phyloP scores from a whole-genome alignment of 2,329 filamentous ascomycete species.

The Ramichloridium luteum region DNA sequence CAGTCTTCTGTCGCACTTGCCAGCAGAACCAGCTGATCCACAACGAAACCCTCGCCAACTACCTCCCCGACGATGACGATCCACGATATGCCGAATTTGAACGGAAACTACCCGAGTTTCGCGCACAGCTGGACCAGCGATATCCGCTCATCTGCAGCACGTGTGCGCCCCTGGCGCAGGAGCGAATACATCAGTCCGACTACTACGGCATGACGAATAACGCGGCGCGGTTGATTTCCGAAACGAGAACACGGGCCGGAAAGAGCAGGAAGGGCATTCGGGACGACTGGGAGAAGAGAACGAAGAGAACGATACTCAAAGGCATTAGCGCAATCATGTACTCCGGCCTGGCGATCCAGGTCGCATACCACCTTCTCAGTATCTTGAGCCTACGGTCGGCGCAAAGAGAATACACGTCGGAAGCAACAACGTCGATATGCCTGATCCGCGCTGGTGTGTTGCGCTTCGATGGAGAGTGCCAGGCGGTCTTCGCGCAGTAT shows the following conservation, averaged over 20 bases:
- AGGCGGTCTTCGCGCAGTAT: constrained; percentile 13
- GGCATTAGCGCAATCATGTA: constrained; percentile 13
- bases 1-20: constrained; percentile 61
- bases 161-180: constrained; percentile 63
- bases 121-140: constrained; percentile 59
- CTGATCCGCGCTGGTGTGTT: neutral
- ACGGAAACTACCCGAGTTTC: constrained; percentile 56
- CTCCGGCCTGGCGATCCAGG: constrained; percentile 15
- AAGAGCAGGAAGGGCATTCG: constrained; percentile 32
- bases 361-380: constrained; percentile 20
- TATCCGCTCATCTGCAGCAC: constrained; percentile 81
- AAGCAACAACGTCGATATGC: neutral
- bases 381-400: constrained; percentile 7
- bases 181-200: constrained; percentile 21
- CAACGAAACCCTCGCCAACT: constrained; percentile 63
- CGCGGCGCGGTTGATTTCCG: constrained; percentile 55
- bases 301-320: constrained; percentile 17
- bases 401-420: neutral
- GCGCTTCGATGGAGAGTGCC: constrained; percentile 14
- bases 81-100: constrained; percentile 59
- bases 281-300: constrained; percentile 29
- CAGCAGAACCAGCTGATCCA: constrained; percentile 81
- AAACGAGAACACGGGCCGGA: constrained; percentile 35
- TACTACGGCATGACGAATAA: constrained; percentile 22
- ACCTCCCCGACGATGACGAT: constrained; percentile 54